Evolutionary conservation across 1,284 basidiomycete genomes (phyloP).

Genomic region (Sporisorium reilianum): DNA sequence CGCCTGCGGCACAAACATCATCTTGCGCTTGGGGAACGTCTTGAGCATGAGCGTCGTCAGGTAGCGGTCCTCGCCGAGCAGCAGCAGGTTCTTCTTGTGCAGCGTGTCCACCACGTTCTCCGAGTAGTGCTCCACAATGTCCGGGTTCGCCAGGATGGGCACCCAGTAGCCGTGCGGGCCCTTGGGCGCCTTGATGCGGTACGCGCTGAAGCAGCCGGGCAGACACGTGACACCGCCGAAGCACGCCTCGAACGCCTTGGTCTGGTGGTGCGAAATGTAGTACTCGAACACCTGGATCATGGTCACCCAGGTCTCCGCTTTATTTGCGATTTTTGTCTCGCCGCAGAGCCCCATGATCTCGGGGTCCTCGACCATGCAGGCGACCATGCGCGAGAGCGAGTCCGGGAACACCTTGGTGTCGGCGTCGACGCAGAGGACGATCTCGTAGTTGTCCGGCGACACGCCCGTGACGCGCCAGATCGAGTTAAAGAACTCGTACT

Average conservation of each 20-base stretch:
- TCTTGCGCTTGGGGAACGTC: slow-evolving; percentile 72
- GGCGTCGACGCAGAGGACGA: slow-evolving; percentile 71
- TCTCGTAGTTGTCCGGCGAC: slow-evolving; percentile 71
- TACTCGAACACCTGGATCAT: slow-evolving; percentile 86
- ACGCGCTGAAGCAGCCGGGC: slow-evolving; percentile 72
- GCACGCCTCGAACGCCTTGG: slow-evolving; percentile 71
- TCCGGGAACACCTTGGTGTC: slow-evolving; percentile 72
- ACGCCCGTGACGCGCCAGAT: slow-evolving; percentile 72
- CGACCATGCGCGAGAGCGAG: slow-evolving; percentile 71
- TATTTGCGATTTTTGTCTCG: slow-evolving; percentile 73
- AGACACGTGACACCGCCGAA: slow-evolving; percentile 71
- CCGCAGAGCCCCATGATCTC: slow-evolving; percentile 73
- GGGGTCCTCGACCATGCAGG: slow-evolving; percentile 72
- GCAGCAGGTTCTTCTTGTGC: slow-evolving; percentile 72
- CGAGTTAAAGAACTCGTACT: slow-evolving; percentile 72
- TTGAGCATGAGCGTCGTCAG: slow-evolving; percentile 72
- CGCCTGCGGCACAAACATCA: slow-evolving; percentile 71
- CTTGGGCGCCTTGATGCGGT: slow-evolving; percentile 72
- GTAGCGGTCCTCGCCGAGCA: slow-evolving; percentile 72
- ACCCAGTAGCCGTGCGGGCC: slow-evolving; percentile 72
- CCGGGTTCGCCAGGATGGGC: slow-evolving; percentile 71
- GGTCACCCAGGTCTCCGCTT: slow-evolving; percentile 72
- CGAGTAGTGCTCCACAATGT: slow-evolving; percentile 72
- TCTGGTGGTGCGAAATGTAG: slow-evolving; percentile 98
- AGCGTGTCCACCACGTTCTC: slow-evolving; percentile 72